Evolutionary conservation across 2,329 filamentous ascomycete genomes (phyloP).

Genomic region (Botrytis sinoallii): DNA sequence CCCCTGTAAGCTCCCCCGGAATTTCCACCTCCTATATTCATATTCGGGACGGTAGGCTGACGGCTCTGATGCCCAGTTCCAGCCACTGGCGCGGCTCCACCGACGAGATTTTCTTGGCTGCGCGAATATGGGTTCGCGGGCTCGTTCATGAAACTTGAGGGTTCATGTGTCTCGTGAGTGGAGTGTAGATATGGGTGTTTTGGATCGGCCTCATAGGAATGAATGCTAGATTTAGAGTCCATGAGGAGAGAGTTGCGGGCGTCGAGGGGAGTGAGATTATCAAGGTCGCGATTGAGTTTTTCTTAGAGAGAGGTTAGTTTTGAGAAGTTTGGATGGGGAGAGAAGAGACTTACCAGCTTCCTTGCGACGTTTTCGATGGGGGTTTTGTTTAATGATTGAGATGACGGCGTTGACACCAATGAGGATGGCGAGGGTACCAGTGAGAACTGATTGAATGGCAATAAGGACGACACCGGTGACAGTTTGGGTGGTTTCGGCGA

Average conservation of each 20-base stretch:
- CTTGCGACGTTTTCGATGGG: constrained; percentile 83
- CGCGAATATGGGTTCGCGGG: constrained; percentile 33
- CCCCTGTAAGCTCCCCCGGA: constrained; percentile 30
- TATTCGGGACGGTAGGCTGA: constrained; percentile 13
- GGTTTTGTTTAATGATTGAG: constrained; percentile 80
- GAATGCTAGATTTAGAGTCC: constrained; percentile 15
- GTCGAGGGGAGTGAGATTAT: constrained; percentile 82
- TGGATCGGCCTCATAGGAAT: constrained; percentile 18
- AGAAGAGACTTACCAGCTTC: constrained; percentile 68
- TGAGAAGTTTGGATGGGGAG: not conserved
- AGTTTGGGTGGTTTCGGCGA: constrained; percentile 89
- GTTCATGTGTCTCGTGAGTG: constrained; percentile 20
- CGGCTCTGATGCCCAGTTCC: not conserved
- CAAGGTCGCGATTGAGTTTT: constrained; percentile 71
- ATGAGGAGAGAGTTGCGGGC: constrained; percentile 77
- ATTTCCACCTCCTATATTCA: constrained; percentile 2
- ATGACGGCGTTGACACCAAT: constrained; percentile 88
- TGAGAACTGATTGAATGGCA: constrained; percentile 82
- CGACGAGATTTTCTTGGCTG: constrained; percentile 16
- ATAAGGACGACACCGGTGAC: constrained; percentile 91
- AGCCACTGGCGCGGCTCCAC: constrained; percentile 8
- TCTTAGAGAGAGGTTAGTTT: constrained; percentile 48
- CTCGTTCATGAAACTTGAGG: constrained; percentile 30
- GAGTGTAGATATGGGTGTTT: constrained; percentile 28
- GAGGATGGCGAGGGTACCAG: constrained; percentile 77